Conservation (phyloP, 495 filamentous ascomycete species). For the Neurospora sp. region DNA sequence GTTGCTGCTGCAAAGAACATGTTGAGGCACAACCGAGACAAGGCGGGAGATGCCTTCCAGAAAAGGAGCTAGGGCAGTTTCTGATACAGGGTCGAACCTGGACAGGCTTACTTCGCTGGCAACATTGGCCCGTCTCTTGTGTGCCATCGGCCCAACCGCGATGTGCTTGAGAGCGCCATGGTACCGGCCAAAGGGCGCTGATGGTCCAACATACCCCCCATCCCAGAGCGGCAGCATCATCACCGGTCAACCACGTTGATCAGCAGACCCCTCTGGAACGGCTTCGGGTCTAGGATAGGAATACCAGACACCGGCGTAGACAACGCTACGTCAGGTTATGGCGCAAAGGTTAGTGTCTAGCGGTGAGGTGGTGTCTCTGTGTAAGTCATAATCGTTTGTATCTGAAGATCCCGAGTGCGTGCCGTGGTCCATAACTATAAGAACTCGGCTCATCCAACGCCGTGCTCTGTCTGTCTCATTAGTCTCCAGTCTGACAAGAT, state of each 20-base stretch:
- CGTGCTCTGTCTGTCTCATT: not conserved
- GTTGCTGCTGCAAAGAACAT: not conserved
- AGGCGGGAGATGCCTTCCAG: slow-evolving; percentile 3
- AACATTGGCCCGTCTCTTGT: slow-evolving; percentile 1
- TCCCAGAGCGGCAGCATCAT: slow-evolving; percentile 6
- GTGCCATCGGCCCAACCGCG: not conserved
- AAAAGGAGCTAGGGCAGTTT: not conserved
- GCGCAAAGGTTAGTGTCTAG: slow-evolving; percentile 4
- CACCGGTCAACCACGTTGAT: slow-evolving; percentile 12
- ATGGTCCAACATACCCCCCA: slow-evolving; percentile 1
- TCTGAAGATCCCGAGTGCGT: slow-evolving; percentile 4
- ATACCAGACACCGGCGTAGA: slow-evolving; percentile 8
- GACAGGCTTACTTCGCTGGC: not conserved
- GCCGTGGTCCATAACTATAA: slow-evolving; percentile 5
- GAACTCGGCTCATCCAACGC: not conserved
- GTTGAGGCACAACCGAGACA: slow-evolving; percentile 10
- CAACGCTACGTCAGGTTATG: not conserved
- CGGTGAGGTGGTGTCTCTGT: slow-evolving; percentile 9
- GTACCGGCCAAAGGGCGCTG: slow-evolving; percentile 6
- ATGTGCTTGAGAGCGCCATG: not conserved
- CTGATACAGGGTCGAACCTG: slow-evolving; percentile 8
- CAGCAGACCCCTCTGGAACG: slow-evolving; percentile 17
- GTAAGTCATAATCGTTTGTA: slow-evolving; percentile 2
- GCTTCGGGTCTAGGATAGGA: slow-evolving; percentile 1
- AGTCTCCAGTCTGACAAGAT: not conserved